phyloP scores from a whole-genome alignment of 1,284 basidiomycete genomes.

The Irpex sp. region DNA sequence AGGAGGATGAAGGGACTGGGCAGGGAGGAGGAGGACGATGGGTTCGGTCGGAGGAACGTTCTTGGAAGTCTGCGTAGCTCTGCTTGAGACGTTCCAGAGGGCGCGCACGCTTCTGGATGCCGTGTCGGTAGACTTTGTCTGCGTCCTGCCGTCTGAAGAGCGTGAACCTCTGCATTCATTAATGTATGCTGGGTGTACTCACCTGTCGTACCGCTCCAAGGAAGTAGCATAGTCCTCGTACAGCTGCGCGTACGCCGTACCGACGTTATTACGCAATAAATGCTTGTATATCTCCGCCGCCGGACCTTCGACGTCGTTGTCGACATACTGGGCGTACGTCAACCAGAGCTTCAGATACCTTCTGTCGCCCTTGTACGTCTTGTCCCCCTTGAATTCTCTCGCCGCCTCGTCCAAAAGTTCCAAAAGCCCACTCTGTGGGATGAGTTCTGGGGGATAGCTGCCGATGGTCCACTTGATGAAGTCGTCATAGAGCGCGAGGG shows the following conservation, averaged over 20 bases:
- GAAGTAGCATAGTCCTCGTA: constrained; percentile 80
- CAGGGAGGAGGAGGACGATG: constrained; percentile 1
- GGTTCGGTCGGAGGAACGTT: constrained; percentile 26
- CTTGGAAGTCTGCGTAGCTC: constrained; percentile 77
- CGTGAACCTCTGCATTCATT: not conserved
- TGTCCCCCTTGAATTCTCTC: constrained; percentile 73
- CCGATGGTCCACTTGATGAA: constrained; percentile 70
- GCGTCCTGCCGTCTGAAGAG: constrained; percentile 48
- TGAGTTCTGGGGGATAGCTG: constrained; percentile 38
- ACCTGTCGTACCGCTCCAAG: constrained; percentile 21
- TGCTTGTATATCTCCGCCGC: constrained; percentile 71
- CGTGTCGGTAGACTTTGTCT: constrained; percentile 78
- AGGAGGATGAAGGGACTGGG: constrained; percentile 8
- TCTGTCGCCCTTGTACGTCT: constrained; percentile 78
- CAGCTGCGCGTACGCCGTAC: constrained; percentile 71
- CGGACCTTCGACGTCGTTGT: constrained; percentile 36
- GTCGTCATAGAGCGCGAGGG: constrained; percentile 56
- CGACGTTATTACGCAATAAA: constrained; percentile 82
- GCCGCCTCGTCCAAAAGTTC: constrained; percentile 74
- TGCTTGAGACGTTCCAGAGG: constrained; percentile 84
- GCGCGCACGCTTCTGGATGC: constrained; percentile 77
- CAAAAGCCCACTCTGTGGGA: constrained; percentile 53
- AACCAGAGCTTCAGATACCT: constrained; percentile 89
- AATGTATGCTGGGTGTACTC: constrained; percentile 8
- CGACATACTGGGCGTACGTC: constrained; percentile 79